Evolutionary conservation across 2,329 filamentous ascomycete species (phyloP).

Genomic region (Alternaria brassicae): DNA sequence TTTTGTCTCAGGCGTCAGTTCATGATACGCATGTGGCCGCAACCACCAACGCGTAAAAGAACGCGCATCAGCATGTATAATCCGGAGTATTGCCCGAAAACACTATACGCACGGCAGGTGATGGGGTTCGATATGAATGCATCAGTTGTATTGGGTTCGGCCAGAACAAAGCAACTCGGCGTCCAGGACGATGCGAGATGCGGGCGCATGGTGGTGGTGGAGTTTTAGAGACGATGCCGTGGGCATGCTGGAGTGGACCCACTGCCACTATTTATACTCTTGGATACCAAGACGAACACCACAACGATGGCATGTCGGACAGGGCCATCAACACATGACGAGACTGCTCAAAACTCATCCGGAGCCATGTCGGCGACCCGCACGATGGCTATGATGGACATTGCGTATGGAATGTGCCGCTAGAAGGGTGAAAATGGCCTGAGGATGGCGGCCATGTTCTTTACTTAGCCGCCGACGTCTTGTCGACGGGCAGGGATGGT

Average conservation of each 20-base stretch:
- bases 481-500: constrained; percentile 16
- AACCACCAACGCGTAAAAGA: not conserved
- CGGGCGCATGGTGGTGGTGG: not conserved
- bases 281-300: not conserved
- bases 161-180: constrained; percentile 1
- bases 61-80: constrained; percentile 9
- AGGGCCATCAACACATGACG: not conserved
- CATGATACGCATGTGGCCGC: not conserved
- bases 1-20: constrained; percentile 1
- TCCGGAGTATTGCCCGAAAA: not conserved
- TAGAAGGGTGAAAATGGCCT: not conserved
- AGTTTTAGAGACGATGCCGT: not conserved
- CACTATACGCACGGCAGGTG: not conserved
- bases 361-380: not conserved
- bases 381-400: constrained; percentile 14
- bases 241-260: constrained; percentile 2
- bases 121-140: constrained; percentile 4
- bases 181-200: not conserved
- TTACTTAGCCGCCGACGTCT: constrained; percentile 24
- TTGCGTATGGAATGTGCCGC: not conserved
- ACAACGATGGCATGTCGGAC: not conserved
- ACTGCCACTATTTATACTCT: constrained; percentile 15
- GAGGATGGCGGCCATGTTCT: constrained; percentile 9
- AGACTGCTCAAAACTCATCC: not conserved
- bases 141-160: not conserved